Percentiles rank a stretch among this genome's conserved stretches.
Evolutionary conservation across 2,329 filamentous ascomycete species (phyloP).

Genomic region (Cordyceps cateniannulata): DNA sequence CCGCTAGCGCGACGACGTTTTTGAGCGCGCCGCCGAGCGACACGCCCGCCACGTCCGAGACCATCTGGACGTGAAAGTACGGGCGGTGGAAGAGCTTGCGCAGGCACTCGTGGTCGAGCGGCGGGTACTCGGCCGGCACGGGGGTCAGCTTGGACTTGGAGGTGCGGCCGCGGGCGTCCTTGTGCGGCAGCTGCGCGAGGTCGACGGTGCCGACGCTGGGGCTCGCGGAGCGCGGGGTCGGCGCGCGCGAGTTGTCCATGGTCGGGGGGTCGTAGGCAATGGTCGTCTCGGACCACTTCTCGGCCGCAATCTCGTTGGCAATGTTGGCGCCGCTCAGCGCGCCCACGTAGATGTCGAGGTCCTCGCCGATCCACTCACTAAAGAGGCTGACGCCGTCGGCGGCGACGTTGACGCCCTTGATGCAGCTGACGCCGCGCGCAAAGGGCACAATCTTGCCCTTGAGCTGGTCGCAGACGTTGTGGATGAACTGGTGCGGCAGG

Average conservation of each 20-base stretch:
- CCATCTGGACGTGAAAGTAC: constrained; percentile 95
- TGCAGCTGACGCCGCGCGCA: constrained; percentile 91
- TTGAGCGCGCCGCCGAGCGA: constrained; percentile 92
- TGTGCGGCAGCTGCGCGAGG: constrained; percentile 49
- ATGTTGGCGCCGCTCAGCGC: constrained; percentile 95
- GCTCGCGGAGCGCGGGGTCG: constrained; percentile 44
- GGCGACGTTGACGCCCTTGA: constrained; percentile 93
- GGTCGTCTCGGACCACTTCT: constrained; percentile 97
- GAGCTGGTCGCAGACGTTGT: constrained; percentile 75
- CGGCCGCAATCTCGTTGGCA: constrained; percentile 85
- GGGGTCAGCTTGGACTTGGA: constrained; percentile 67
- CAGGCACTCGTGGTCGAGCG: constrained; percentile 78
- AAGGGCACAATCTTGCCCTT: constrained; percentile 85
- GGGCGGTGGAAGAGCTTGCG: constrained; percentile 86
- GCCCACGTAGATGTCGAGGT: constrained; percentile 91
- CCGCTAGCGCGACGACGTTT: constrained; percentile 91
- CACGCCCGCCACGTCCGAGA: constrained; percentile 92
- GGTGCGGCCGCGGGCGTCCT: constrained; percentile 59
- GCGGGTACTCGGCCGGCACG: constrained; percentile 74
- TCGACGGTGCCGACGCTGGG: constrained; percentile 45
- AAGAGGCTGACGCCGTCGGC: constrained; percentile 83
- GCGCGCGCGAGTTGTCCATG: constrained; percentile 70
- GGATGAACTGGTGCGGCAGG: constrained; percentile 92
- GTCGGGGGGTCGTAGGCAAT: constrained; percentile 91
- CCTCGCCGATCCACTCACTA: constrained; percentile 88